Evolutionary conservation across 2,329 filamentous ascomycete genomes (phyloP).

Genomic region (Calonectria hongkongensis): DNA sequence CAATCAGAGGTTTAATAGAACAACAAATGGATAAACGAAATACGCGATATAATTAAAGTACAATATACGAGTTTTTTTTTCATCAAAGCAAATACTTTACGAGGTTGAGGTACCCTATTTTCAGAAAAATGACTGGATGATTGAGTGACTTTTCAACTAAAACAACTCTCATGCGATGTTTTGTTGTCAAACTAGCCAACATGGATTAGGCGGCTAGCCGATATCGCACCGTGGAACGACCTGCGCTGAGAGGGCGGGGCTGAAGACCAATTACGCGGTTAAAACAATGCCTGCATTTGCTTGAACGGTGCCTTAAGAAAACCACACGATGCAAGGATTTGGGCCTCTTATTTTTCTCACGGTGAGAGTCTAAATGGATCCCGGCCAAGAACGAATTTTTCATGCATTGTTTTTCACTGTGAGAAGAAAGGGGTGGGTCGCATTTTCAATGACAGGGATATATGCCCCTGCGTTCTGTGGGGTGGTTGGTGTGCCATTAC

Average conservation of each 20-base stretch:
- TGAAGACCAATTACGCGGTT: no score
- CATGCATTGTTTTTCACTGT: slow-evolving; percentile 10
- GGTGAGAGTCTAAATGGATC: slow-evolving; percentile 19
- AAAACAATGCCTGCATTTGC: background rate
- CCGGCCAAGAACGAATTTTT: background rate
- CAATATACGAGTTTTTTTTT: no score
- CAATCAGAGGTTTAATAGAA: no score
- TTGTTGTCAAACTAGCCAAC: no score
- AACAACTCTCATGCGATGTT: no score
- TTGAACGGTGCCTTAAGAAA: background rate
- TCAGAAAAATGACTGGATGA: no score
- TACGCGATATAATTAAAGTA: no score
- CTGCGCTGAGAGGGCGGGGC: background rate
- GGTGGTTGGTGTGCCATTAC: background rate
- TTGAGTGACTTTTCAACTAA: no score
- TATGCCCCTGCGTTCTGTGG: background rate
- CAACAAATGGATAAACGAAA: no score
- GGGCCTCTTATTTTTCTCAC: background rate
- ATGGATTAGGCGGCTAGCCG: background rate
- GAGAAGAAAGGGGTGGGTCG: background rate
- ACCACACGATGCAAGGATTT: background rate
- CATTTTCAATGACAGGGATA: background rate
- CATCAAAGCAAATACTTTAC: no score
- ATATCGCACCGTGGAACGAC: background rate
- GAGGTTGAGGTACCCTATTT: no score